Conservation (phyloP, 805 yeast species). For the Middelhovenomyces tepae region DNA sequence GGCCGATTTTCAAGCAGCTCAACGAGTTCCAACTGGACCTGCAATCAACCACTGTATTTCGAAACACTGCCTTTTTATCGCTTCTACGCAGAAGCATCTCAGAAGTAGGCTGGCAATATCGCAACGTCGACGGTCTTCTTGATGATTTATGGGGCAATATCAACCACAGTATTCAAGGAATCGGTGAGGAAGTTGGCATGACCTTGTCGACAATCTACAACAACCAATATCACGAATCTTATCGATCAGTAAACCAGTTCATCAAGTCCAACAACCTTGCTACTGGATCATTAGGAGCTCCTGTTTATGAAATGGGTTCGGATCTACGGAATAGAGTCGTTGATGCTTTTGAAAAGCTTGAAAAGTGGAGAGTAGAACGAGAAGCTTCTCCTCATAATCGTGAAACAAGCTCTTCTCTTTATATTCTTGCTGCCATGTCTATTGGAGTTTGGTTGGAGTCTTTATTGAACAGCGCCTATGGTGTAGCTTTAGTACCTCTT, state of each 20-base stretch:
- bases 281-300: conserved; percentile 31
- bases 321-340: conserved; percentile 33
- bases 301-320: conserved; percentile 23
- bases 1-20: conserved; percentile 39
- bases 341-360: conserved; percentile 37
- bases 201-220: conserved; percentile 42
- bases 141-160: conserved; percentile 38
- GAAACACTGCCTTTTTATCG: conserved; percentile 50
- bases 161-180: conserved; percentile 63
- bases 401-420: conserved; percentile 31
- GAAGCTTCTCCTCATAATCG: conserved; percentile 2
- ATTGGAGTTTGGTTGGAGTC: conserved; percentile 50
- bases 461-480: conserved; percentile 45
- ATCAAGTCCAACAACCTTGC: conserved; percentile 30
- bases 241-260: conserved; percentile 32
- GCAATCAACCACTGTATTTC: conserved; percentile 53
- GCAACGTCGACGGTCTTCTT: conserved; percentile 32
- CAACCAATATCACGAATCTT: conserved; percentile 36
- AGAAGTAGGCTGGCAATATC: conserved; percentile 46
- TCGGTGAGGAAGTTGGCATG: conserved; percentile 59
- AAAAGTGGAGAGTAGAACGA: conserved; percentile 28
- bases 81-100: conserved; percentile 45
- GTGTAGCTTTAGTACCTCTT: conserved; percentile 44
- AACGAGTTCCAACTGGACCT: conserved; percentile 39
- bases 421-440: conserved; percentile 57